A percentile compares a stretch with the other conserved stretches of the same genome.
Evolutionary conservation across 306 rosid species (phyloP).

Genomic region (barrel medic (Medicago truncatula)): DNA sequence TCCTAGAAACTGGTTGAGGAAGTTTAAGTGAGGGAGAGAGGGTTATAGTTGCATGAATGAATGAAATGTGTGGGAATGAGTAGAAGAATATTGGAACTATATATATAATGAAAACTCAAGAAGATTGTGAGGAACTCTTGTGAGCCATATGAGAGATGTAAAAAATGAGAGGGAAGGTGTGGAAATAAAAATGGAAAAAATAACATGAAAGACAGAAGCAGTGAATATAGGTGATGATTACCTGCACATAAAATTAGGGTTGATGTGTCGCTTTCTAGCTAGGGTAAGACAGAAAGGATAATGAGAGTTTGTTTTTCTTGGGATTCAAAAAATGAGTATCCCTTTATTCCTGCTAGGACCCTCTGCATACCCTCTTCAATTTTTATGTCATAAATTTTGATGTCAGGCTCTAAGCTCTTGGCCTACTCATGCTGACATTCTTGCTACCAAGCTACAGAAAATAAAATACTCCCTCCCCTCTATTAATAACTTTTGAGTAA

Average conservation of each 20-base stretch:
- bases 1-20: neutral
- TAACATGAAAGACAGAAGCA: conserved; percentile 49
- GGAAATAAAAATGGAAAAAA: conserved; percentile 33
- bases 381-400: conserved; percentile 42
- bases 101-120: conserved; percentile 44
- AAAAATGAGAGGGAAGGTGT: conserved; percentile 8
- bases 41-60: too few relatives aligned
- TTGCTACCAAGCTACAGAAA: conserved; percentile 39
- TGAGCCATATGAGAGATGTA: conserved; percentile 23
- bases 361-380: conserved; percentile 21
- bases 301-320: conserved; percentile 78
- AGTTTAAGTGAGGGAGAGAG: too few relatives aligned
- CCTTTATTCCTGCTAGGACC: conserved; percentile 42
- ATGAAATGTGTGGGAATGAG: conserved; percentile 19
- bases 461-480: neutral
- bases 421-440: conserved; percentile 41
- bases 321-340: conserved; percentile 62
- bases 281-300: conserved; percentile 64
- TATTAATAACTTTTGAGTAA: too few relatives aligned
- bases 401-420: conserved; percentile 38
- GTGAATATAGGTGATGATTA: conserved; percentile 57
- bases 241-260: conserved; percentile 58
- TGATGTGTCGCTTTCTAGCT: conserved; percentile 68
- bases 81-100: neutral
- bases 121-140: conserved; percentile 8